phyloP scores from a whole-genome alignment of 345 rosid genomes.

The Erysimum cheiranthoides region DNA sequence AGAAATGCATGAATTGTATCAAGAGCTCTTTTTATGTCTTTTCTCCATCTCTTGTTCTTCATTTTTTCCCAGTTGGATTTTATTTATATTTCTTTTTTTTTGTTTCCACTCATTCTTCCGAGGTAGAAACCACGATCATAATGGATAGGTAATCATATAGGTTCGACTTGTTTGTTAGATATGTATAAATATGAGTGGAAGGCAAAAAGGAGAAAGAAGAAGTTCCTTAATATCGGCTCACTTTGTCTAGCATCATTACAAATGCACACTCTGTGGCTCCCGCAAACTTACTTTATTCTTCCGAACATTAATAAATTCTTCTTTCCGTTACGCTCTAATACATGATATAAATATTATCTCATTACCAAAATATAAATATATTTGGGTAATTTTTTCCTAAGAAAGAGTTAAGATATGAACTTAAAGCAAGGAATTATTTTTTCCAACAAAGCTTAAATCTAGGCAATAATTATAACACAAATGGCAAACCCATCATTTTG shows the following conservation, averaged over 20 bases:
- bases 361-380: neutral
- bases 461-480: constrained; percentile 24
- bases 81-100: neutral
- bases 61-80: neutral
- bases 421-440: constrained; percentile 1
- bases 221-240: constrained; percentile 47
- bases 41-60: neutral
- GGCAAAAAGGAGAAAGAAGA: constrained; percentile 42
- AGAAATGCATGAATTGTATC: neutral
- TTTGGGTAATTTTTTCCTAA: neutral
- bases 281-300: constrained; percentile 31
- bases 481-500: constrained; percentile 37
- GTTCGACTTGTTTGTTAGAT: constrained; percentile 38
- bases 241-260: constrained; percentile 43
- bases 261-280: constrained; percentile 41
- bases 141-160: constrained; percentile 38
- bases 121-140: constrained; percentile 32
- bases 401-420: constrained; percentile 3
- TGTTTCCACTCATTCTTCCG: constrained; percentile 30
- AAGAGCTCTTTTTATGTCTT: neutral
- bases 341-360: neutral
- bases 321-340: neutral
- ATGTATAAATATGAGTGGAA: constrained; percentile 39
- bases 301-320: constrained; percentile 4
- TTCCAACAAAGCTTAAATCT: neutral